A percentile compares a stretch with the other conserved stretches of the same genome.
Evolutionary conservation across 352 stramenopile species (phyloP).

Genomic region (Globisporangium abappressorium): DNA sequence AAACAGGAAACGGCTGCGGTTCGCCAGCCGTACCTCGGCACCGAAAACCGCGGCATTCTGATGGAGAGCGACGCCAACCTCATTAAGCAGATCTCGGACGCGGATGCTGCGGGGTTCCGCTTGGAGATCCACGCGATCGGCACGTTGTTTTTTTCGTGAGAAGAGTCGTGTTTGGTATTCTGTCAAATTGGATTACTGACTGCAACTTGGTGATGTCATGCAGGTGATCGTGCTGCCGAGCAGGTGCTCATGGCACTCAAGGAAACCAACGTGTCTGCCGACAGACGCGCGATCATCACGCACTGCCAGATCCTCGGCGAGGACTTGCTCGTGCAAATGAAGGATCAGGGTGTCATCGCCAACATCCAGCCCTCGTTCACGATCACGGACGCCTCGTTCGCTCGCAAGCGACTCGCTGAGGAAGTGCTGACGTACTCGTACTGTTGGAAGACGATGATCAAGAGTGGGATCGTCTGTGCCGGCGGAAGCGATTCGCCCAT

Average conservation of each 20-base stretch:
- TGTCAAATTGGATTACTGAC: constrained; percentile 10
- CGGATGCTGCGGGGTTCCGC: constrained; percentile 54
- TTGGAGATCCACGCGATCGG: constrained; percentile 90
- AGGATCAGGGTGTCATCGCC: constrained; percentile 68
- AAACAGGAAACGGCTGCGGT: constrained; percentile 82
- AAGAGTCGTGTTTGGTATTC: not conserved
- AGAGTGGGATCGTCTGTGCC: constrained; percentile 68
- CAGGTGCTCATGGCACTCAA: constrained; percentile 73
- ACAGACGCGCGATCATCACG: constrained; percentile 82
- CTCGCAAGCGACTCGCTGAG: constrained; percentile 66
- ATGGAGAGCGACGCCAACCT: constrained; percentile 76
- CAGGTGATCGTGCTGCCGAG: constrained; percentile 67
- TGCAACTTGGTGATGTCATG: not conserved
- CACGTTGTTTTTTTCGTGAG: constrained; percentile 18
- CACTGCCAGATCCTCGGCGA: constrained; percentile 86
- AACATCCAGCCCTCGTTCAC: constrained; percentile 90
- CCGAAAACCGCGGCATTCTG: constrained; percentile 72
- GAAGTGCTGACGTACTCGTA: constrained; percentile 67
- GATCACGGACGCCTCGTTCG: constrained; percentile 82
- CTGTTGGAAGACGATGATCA: constrained; percentile 84
- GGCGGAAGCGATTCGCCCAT: constrained; percentile 85
- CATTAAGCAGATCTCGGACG: constrained; percentile 57
- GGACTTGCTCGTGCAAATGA: constrained; percentile 74
- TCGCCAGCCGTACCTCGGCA: constrained; percentile 58
- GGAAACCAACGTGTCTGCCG: constrained; percentile 35